Percentiles rank a stretch among this genome's conserved stretches.
These are phyloP conservation scores for Jacaranda mimosifolia DNA, from an alignment of 257 asterid species.

Conservation along the genomic window DNA sequence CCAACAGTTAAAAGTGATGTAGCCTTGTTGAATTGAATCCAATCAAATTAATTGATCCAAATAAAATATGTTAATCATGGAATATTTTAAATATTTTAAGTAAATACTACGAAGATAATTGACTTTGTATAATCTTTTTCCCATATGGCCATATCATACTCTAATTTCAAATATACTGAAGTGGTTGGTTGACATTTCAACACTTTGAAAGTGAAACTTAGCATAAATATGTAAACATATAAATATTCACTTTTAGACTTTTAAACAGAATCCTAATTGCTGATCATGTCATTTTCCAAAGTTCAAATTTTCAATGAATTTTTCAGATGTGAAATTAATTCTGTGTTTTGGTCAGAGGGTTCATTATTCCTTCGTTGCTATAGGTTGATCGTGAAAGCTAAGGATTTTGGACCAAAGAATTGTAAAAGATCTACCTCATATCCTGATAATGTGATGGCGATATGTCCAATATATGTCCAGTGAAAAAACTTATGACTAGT, in stretches of 20 bases:
- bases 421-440: neutral
- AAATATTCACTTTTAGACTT: neutral
- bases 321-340: neutral
- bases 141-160: no score
- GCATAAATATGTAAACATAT: neutral
- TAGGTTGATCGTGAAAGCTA: neutral
- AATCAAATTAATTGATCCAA: no score
- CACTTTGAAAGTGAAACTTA: neutral
- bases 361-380: neutral
- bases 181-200: neutral
- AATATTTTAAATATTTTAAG: no score
- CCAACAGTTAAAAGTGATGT: no score
- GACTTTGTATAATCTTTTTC: no score
- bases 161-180: neutral
- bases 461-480: no score
- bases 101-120: no score
- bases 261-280: neutral
- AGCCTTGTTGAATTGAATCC: no score
- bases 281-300: slow-evolving; percentile 1
- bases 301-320: neutral
- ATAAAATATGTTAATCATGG: no score
- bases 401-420: neutral
- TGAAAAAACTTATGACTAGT: no score
- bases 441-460: no score
- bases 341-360: neutral